These are phyloP conservation scores for Musa itinerans DNA, from an alignment of 176 grass and related monocot genomes.

Conservation along the genomic window DNA sequence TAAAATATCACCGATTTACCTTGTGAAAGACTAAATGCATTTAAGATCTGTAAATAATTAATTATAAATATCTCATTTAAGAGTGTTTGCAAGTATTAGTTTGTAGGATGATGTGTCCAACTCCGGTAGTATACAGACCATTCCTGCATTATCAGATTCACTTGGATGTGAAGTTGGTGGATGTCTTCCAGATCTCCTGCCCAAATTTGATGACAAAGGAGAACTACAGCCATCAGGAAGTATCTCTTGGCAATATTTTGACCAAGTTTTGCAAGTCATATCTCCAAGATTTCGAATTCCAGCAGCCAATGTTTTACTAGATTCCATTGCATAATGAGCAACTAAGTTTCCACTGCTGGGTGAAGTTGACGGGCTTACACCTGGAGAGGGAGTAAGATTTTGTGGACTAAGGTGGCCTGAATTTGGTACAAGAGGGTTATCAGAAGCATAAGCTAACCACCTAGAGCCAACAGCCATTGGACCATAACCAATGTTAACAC, in stretches of 20 bases:
- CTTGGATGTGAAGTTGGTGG: constrained; percentile 60
- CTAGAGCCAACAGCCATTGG: constrained; percentile 95
- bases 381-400: constrained; percentile 90
- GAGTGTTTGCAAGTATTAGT: background rate
- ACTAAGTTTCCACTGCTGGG: constrained; percentile 91
- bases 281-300: constrained; percentile 94
- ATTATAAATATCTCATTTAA: constrained; percentile 9
- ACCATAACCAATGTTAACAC: constrained; percentile 81
- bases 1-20: constrained; percentile 12
- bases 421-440: constrained; percentile 66
- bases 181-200: constrained; percentile 66
- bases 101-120: background rate
- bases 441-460: constrained; percentile 90
- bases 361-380: constrained; percentile 96
- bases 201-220: constrained; percentile 74
- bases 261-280: constrained; percentile 92
- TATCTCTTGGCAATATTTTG: constrained; percentile 91
- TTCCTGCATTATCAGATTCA: constrained; percentile 95
- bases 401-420: constrained; percentile 92
- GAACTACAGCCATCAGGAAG: constrained; percentile 87
- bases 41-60: constrained; percentile 3
- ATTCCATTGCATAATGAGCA: constrained; percentile 98
- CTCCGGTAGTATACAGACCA: constrained; percentile 38
- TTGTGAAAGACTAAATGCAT: background rate
- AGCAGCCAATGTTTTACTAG: constrained; percentile 92